phyloP scores from a whole-genome alignment of 768 basidiomycete species.

The Coprinellus micaceus region DNA sequence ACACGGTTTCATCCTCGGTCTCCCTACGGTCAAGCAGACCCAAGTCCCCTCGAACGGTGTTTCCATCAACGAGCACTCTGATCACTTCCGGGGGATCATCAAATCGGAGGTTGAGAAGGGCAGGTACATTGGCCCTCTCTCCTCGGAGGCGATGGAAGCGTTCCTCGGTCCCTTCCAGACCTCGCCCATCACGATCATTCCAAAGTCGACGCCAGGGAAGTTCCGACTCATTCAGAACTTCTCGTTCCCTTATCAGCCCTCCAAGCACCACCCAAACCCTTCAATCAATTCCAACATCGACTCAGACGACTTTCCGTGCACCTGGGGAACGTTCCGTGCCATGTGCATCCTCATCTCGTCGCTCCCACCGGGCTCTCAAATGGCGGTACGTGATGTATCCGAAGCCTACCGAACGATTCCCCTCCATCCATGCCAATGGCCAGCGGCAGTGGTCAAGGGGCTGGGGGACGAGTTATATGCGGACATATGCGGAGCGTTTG shows the following conservation, averaged over 20 bases:
- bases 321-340: conserved; percentile 39
- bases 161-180: conserved; percentile 37
- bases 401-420: conserved; percentile 39
- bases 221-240: conserved; percentile 35
- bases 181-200: conserved; percentile 32
- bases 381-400: conserved; percentile 29
- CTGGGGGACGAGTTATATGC: conserved; percentile 20
- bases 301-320: conserved; percentile 33
- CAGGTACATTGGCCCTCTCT: conserved; percentile 31
- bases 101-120: conserved; percentile 19
- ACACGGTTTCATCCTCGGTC: conserved; percentile 32
- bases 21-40: conserved; percentile 25
- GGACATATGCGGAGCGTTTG: conserved; percentile 24
- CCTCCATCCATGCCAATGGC: conserved; percentile 32
- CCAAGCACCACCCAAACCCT: neutral
- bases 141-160: conserved; percentile 10
- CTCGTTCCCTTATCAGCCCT: conserved; percentile 20
- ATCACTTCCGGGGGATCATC: conserved; percentile 17
- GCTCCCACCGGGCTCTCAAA: conserved; percentile 37
- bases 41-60: conserved; percentile 28
- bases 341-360: conserved; percentile 25
- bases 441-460: conserved; percentile 26
- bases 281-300: conserved; percentile 34
- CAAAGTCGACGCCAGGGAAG: conserved; percentile 30
- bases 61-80: conserved; percentile 10